Percentiles rank a stretch among this genome's conserved stretches.
Conservation (phyloP, 176 grass and related monocot species). For the Ampelocalamus luodianensis region DNA sequence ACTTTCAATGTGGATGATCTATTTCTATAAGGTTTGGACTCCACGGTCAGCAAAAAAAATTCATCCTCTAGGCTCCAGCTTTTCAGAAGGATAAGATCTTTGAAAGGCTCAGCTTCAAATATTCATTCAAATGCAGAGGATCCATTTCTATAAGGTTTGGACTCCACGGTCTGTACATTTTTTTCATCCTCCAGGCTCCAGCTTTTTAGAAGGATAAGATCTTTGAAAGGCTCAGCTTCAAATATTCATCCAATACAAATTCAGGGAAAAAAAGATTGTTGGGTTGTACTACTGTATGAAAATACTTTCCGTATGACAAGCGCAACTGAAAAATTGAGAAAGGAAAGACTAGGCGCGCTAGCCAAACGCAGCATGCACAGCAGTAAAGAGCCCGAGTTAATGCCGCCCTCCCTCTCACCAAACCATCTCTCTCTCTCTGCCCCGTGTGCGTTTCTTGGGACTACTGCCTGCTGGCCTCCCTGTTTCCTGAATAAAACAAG, state of each 20-base stretch:
- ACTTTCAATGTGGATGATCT: too few species aligned
- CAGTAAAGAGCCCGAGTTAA: constrained; percentile 51
- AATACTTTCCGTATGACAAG: background rate
- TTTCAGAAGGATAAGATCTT: constrained; percentile 5
- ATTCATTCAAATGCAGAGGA: background rate
- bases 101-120: background rate
- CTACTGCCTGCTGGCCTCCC: constrained; percentile 34
- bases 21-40: background rate
- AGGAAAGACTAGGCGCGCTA: background rate
- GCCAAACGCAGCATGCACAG: constrained; percentile 16
- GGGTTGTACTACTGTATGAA: background rate
- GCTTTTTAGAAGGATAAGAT: background rate
- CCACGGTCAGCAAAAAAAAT: too few species aligned
- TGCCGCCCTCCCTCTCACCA: constrained; percentile 37
- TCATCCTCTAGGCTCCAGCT: background rate
- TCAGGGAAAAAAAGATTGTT: background rate
- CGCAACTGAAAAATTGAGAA: background rate
- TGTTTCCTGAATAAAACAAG: constrained; percentile 39
- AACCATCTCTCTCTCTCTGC: constrained; percentile 10
- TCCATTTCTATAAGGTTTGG: background rate
- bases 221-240: background rate
- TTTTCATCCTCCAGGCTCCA: background rate
- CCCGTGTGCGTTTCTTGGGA: constrained; percentile 51
- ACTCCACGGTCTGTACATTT: background rate
- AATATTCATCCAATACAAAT: background rate